Evolutionary conservation across 1,284 basidiomycete species (phyloP).

Genomic region (Quambalaria eucalypti): DNA sequence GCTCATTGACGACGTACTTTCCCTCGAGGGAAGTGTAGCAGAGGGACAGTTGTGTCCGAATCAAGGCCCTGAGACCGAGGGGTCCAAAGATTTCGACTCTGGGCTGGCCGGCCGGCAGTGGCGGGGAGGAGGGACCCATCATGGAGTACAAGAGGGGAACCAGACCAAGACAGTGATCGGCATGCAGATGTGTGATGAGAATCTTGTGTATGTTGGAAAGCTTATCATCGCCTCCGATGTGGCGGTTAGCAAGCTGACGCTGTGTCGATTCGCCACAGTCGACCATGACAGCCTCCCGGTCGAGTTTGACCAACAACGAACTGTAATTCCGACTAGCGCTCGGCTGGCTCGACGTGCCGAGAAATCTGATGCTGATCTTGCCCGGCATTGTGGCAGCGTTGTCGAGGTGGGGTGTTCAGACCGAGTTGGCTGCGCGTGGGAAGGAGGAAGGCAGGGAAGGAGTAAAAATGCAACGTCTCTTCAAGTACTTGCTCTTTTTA

Average conservation of each 20-base stretch:
- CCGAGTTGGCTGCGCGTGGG: background rate
- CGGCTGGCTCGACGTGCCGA: slow-evolving; percentile 42
- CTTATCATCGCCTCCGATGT: slow-evolving; percentile 31
- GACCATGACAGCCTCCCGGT: slow-evolving; percentile 34
- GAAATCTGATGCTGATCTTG: slow-evolving; percentile 21
- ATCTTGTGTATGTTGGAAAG: slow-evolving; percentile 35
- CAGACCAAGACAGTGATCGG: slow-evolving; percentile 39
- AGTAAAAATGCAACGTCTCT: too few species aligned
- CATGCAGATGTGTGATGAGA: slow-evolving; percentile 42
- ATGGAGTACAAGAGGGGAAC: slow-evolving; percentile 41
- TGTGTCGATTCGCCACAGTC: slow-evolving; percentile 46
- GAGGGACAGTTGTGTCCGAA: slow-evolving; percentile 35
- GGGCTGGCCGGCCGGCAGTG: slow-evolving; percentile 8
- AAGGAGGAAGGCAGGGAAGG: background rate
- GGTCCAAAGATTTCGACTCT: slow-evolving; percentile 38
- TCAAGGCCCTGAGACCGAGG: slow-evolving; percentile 31
- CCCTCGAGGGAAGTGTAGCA: slow-evolving; percentile 36
- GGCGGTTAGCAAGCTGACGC: slow-evolving; percentile 26
- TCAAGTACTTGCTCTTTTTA: too few species aligned
- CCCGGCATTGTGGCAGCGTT: background rate
- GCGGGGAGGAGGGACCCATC: slow-evolving; percentile 28
- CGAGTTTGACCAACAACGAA: slow-evolving; percentile 34
- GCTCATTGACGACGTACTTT: slow-evolving; percentile 41
- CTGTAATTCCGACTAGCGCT: slow-evolving; percentile 34
- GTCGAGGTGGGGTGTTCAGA: too few species aligned